Percentiles rank a stretch among this genome's conserved stretches.
Conservation (phyloP, 805 yeast genomes). For the Hyphopichia homilentoma region DNA sequence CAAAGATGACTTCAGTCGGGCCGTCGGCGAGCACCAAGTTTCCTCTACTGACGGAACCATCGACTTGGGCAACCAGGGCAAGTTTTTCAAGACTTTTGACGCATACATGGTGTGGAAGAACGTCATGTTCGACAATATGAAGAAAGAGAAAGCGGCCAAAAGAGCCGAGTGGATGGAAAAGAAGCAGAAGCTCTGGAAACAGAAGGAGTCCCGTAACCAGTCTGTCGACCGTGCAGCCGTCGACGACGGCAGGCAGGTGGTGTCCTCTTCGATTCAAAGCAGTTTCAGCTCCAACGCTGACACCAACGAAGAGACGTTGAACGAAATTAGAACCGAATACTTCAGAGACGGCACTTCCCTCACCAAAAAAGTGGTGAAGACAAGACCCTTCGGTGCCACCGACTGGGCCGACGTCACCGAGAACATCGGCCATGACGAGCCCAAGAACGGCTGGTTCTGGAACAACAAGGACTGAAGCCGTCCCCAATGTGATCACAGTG, state of each 20-base stretch:
- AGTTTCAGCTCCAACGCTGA: constrained; percentile 22
- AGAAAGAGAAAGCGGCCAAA: constrained; percentile 26
- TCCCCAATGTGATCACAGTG: too few relatives aligned
- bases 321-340: constrained; percentile 30
- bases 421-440: constrained; percentile 7
- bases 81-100: constrained; percentile 62
- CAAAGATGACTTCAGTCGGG: constrained; percentile 55
- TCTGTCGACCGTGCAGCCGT: not conserved
- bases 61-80: constrained; percentile 48
- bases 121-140: constrained; percentile 47
- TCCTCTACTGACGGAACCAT: constrained; percentile 14
- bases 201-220: not conserved
- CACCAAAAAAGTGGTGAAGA: constrained; percentile 25
- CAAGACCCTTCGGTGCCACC: constrained; percentile 30
- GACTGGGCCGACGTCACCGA: constrained; percentile 32
- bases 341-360: constrained; percentile 35
- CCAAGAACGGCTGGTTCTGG: constrained; percentile 23
- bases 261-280: constrained; percentile 26
- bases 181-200: not conserved
- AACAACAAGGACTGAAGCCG: constrained; percentile 5
- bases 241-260: constrained; percentile 9
- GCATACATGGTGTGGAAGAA: constrained; percentile 66
- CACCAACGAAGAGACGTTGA: constrained; percentile 23
- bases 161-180: constrained; percentile 4
- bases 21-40: constrained; percentile 7